Percentiles rank a stretch among this genome's conserved stretches.
Conservation (phyloP, 148 eudicot species). For the Vaccinium vitisidaea region DNA sequence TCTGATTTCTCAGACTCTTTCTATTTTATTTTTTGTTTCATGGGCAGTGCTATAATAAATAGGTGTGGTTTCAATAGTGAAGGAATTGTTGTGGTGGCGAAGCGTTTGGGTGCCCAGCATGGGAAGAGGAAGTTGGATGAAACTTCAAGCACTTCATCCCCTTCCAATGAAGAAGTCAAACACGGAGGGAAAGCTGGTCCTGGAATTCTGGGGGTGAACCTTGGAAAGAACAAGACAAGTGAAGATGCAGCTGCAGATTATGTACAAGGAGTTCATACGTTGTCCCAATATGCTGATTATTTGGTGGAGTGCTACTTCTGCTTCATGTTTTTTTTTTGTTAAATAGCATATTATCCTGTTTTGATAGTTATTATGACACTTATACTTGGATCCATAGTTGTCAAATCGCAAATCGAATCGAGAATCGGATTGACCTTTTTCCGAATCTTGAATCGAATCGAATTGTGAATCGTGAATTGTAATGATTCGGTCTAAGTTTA, state of each 20-base stretch:
- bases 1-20: background rate
- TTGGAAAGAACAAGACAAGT: slow-evolving; percentile 92
- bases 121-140: slow-evolving; percentile 95
- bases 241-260: slow-evolving; percentile 98
- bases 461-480: too few species aligned
- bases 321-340: background rate
- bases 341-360: background rate
- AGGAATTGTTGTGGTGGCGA: slow-evolving; percentile 96
- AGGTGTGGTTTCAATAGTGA: slow-evolving; percentile 97
- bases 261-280: slow-evolving; percentile 98
- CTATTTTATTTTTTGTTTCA: background rate
- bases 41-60: slow-evolving; percentile 86
- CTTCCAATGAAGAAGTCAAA: slow-evolving; percentile 64
- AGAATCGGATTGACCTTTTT: too few species aligned
- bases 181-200: slow-evolving; percentile 99
- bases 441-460: too few species aligned
- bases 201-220: slow-evolving; percentile 96
- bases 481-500: too few species aligned
- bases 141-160: slow-evolving; percentile 67
- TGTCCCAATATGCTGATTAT: slow-evolving; percentile 99
- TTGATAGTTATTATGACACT: background rate
- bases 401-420: too few species aligned
- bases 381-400: background rate
- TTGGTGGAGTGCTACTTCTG: slow-evolving; percentile 50
- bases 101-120: slow-evolving; percentile 94